Evolutionary conservation across 345 rosid species (phyloP).

Genomic region (Lagerstroemia speciosa): DNA sequence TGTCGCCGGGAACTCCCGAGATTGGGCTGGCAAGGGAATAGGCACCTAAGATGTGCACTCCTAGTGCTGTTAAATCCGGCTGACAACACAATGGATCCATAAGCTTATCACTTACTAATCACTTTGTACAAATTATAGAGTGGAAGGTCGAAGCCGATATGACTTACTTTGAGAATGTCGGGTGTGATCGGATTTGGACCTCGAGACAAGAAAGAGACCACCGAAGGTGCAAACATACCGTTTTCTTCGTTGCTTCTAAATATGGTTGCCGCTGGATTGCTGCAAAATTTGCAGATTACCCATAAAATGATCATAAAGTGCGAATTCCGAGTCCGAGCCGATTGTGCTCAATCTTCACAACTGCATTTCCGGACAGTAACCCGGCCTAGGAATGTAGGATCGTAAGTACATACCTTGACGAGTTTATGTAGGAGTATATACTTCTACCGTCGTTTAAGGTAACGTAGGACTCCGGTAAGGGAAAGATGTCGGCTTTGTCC

Average conservation of each 20-base stretch:
- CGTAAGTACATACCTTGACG: conserved; percentile 12
- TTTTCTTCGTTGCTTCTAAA: conserved; percentile 15
- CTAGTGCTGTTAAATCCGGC: conserved; percentile 36
- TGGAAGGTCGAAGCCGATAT: background rate
- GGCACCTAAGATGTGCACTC: conserved; percentile 36
- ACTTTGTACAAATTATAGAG: background rate
- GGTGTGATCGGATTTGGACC: conserved; percentile 27
- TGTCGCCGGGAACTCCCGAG: conserved; percentile 11
- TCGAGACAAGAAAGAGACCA: conserved; percentile 26
- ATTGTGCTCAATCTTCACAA: no score
- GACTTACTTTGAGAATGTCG: conserved; percentile 29
- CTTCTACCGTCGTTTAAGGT: conserved; percentile 5
- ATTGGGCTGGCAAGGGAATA: conserved; percentile 18
- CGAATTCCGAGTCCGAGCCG: background rate
- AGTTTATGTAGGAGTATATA: conserved; percentile 16
- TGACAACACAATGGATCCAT: background rate
- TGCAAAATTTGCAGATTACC: background rate
- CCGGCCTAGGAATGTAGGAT: no score
- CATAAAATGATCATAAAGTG: background rate
- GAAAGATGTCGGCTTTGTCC: conserved; percentile 14
- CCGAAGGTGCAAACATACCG: conserved; percentile 17
- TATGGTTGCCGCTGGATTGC: conserved; percentile 26
- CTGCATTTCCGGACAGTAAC: no score
- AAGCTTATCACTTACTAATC: background rate
- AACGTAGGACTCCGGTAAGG: conserved; percentile 20